Conservation (phyloP, 208 protist genomes). For the Acanthamoeba lenticulata region DNA sequence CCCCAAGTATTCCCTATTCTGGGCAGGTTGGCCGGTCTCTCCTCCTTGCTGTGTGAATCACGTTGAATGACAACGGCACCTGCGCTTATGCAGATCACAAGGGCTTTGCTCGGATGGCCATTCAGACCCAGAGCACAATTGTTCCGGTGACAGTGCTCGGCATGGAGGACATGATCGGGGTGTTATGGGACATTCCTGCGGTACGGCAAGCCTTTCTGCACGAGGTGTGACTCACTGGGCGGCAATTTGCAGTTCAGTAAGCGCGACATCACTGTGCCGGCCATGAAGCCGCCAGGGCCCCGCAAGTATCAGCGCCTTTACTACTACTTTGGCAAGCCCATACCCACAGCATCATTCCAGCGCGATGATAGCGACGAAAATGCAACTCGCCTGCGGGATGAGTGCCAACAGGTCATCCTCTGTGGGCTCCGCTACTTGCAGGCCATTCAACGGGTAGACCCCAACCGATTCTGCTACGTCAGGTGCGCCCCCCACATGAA, state of each 20-base stretch:
- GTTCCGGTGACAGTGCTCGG: not conserved
- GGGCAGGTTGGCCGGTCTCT: not conserved
- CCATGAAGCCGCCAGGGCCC: conserved; percentile 21
- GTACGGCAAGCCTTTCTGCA: not conserved
- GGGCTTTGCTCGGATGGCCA: conserved; percentile 26
- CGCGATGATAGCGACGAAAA: not conserved
- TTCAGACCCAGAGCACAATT: not conserved
- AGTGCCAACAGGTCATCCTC: not conserved
- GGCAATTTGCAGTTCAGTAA: not conserved
- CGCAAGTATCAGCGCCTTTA: conserved; percentile 18
- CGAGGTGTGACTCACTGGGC: not conserved
- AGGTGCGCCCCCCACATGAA: not conserved
- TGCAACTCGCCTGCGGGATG: not conserved
- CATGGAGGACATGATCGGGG: conserved; percentile 50
- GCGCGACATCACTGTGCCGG: not conserved
- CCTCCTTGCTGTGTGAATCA: too few relatives aligned
- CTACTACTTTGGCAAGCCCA: conserved; percentile 12
- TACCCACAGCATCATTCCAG: not conserved
- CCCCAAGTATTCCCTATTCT: conserved; percentile 37
- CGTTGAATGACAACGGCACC: too few relatives aligned
- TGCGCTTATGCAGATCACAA: conserved; percentile 33
- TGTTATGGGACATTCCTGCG: not conserved
- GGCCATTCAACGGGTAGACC: not conserved
- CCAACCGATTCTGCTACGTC: not conserved
- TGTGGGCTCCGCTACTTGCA: not conserved